A percentile compares a stretch with the other conserved stretches of the same genome.
Conservation (phyloP, 805 yeast species). For the Cyberlindnera xylosilytica region DNA sequence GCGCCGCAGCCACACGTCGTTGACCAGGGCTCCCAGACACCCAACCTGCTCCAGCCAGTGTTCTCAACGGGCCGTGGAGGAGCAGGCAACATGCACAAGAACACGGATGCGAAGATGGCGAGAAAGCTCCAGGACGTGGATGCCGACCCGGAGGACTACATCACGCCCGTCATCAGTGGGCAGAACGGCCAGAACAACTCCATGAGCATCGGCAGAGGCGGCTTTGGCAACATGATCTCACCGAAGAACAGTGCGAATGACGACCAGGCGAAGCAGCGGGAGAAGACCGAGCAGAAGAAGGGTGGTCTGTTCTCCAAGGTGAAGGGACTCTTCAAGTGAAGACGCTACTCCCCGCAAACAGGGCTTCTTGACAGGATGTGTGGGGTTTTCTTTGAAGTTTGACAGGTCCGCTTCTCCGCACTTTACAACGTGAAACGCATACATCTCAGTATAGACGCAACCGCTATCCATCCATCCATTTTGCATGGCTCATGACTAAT, state of each 20-base stretch:
- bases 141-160: conserved; percentile 34
- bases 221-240: conserved; percentile 58
- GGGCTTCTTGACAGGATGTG: too few relatives aligned
- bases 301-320: conserved; percentile 45
- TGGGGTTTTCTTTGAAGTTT: too few relatives aligned
- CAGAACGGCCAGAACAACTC: conserved; percentile 27
- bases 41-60: conserved; percentile 50
- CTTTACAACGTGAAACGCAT: too few relatives aligned
- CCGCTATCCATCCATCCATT: neutral
- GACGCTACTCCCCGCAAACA: too few relatives aligned
- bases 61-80: conserved; percentile 80
- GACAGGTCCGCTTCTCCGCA: too few relatives aligned
- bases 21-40: conserved; percentile 60
- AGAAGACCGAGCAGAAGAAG: conserved; percentile 25
- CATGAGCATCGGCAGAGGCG: conserved; percentile 55
- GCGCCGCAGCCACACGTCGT: conserved; percentile 53
- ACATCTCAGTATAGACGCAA: too few relatives aligned
- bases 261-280: conserved; percentile 23
- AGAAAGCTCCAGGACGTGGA: conserved; percentile 70
- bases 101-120: conserved; percentile 54
- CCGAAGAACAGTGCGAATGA: conserved; percentile 29
- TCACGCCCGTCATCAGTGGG: conserved; percentile 41
- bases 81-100: conserved; percentile 68
- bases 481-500: neutral
- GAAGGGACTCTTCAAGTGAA: conserved; percentile 37